Base-by-base conservation (phyloP, 1,139 yeast species). In the Candida pseudoviswanathii region DNA sequence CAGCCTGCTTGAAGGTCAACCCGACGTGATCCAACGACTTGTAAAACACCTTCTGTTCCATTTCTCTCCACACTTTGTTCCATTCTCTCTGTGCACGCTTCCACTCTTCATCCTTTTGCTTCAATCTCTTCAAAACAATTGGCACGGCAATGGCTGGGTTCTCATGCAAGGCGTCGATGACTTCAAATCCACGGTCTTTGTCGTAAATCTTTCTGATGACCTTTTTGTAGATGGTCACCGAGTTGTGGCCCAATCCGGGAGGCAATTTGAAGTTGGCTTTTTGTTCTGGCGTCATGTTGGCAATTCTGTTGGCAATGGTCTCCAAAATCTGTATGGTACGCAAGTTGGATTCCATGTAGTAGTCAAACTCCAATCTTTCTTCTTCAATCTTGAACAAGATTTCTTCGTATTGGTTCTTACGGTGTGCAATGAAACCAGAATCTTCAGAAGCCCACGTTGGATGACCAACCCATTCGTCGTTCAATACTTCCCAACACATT, bases 401-500 rank as follows among this genome's bases (percentile, higher is more conserved):
- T 68, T 94, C 99, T 70, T 94, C 99, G 65, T 92, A 94, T 70
- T 94, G 99, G 64, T 95, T 94, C 68, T 95, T 94, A 59, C 98
- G 84, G 67, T 95, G 99, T 16, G 99, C 97, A 64, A 94, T 92
- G 63, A 92, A 94, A 0, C 99, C 99, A 25, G 97, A 89, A 66
- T 95, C 99, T 68, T 94, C 99, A 1, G 98, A 92, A 1, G 98
- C 99, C 99, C 99, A 95, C 5, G 97, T 96, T 36, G 99, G 99
- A 68, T 92, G 98, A 2, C 97, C 97, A 26, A 94, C 98, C 98
- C 98, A 95, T 69, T 94, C 98, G 66, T 94, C 99, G 67, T 94
- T 94, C 59, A 95, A 78, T 26, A 94, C 97, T 65, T 94, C 98
- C 98, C 98, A 92, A 66, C 99, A 95, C 95, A 95, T 89, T 63